Conservation (phyloP, 1,139 yeast species). For the Suhomyces kunorum region DNA sequence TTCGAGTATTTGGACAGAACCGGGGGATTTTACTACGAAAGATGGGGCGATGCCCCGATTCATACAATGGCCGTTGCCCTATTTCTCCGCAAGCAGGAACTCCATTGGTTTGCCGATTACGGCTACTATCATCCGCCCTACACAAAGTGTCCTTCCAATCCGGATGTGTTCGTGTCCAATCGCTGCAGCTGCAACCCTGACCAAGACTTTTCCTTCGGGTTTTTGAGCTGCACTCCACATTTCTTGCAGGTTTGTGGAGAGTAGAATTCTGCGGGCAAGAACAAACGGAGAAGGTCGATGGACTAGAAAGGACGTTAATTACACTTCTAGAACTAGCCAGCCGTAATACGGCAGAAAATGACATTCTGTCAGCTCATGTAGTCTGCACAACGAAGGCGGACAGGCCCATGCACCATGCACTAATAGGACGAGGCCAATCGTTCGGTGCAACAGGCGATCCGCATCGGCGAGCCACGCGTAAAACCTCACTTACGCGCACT, state of each 20-base stretch:
- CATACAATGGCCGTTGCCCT: conserved; percentile 34
- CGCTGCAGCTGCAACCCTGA: conserved; percentile 37
- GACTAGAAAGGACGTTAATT: too few relatives aligned
- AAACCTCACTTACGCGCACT: too few relatives aligned
- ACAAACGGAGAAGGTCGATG: not conserved
- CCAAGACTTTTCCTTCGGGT: conserved; percentile 29
- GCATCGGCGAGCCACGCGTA: too few relatives aligned
- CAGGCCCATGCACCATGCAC: too few relatives aligned
- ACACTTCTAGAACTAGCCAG: too few relatives aligned
- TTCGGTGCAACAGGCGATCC: too few relatives aligned
- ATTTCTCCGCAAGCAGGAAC: conserved; percentile 24
- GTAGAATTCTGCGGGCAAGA: not conserved
- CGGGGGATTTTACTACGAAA: conserved; percentile 42
- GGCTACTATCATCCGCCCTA: conserved; percentile 42
- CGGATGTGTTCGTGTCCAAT: conserved; percentile 17
- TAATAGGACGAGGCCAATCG: too few relatives aligned
- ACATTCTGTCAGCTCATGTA: too few relatives aligned
- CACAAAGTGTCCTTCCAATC: conserved; percentile 33
- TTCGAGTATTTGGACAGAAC: conserved; percentile 30
- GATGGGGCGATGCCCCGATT: conserved; percentile 48
- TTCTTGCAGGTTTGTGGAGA: conserved; percentile 18
- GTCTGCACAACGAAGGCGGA: too few relatives aligned
- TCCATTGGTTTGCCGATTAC: conserved; percentile 35
- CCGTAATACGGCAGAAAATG: too few relatives aligned
- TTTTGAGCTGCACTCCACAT: conserved; percentile 37